Base-by-base conservation (phyloP, 2,329 filamentous ascomycete species). In the Teratosphaeria nubilosa region DNA sequence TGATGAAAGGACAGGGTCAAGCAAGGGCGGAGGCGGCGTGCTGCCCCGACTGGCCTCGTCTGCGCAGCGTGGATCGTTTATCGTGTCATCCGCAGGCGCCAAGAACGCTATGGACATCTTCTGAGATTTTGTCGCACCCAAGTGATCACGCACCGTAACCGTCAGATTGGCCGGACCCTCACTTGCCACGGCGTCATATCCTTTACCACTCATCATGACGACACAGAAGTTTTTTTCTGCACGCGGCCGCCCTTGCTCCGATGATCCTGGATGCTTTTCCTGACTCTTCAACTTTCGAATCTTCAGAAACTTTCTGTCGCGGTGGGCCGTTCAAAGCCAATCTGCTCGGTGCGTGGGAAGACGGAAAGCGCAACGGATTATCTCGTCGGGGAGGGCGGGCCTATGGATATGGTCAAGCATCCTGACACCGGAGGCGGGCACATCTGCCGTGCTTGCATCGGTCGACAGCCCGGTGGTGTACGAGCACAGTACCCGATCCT, bases 61-160 rank as follows among this genome's bases (percentile, higher is more conserved):
- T 16, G 37, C 16, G 10, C 41, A 16, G 16, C 16, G 11, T 10
- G 34, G 20, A 1, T 48, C 41, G 20, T 10, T 22, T 1, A 37
- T 10, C 11, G 16, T 37, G 16, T 20, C 41, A 22, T 30, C 24
- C 7, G 22, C 16, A 5, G 54, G 54, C 6, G 54, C 54, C 14
- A 56, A 34, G 30, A 56, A 56, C 9, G 32, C 20, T 25, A 56
- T 56, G 9, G 54, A 58, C 52, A 55, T 56, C 25, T 58, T 59
- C 22, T 58, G 50, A 14, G 25, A 30, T 16, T 24, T 11, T 24
- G 14, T 30, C 14, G 16, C 7, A 11, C 22, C 16, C n/a, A 48
- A 1, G 20, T 3, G 20, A 48, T 48, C 41, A 10, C 20, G 16
- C n/a, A 22, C 41, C 16, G 41, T n/a, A 11, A 48, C n/a, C n/a